Evolutionary conservation across 345 rosid genomes (phyloP), one percentile per base, ranked within the genome.

Genomic region (Microthlaspi erraticum): DNA sequence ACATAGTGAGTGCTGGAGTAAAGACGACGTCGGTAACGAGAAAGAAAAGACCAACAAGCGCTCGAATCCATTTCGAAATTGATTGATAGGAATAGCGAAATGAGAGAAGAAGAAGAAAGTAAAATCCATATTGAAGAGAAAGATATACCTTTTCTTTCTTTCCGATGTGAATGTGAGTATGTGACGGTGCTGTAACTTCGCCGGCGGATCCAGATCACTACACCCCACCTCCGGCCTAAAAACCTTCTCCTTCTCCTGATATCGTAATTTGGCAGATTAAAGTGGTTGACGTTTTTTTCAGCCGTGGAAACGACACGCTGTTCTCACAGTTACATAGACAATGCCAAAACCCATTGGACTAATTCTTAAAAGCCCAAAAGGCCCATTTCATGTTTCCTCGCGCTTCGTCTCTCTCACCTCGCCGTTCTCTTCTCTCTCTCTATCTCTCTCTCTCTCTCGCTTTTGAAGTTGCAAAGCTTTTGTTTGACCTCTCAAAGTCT

Each of bases 271-370:
- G 32, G n/a, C 52, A 46, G 19, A 65, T 6, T 52, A 52, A 38
- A 59, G 51, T 42, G 50, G 55, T 66, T 51, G 73, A n/a, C 63
- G 68, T 50, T 74, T 74, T 74, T 74, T 44, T 49, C 17, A 45
- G n/a, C 51, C 1, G 4, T 49, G 1, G 2, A 6, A 1, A 74
- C 63, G 68, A 13, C 68, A 51, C 42, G 56, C 3, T 66, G 67
- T 60, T n/a, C n/a, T n/a, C n/a, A n/a, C n/a, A n/a, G n/a, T n/a
- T n/a, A n/a, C n/a, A n/a, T n/a, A n/a, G n/a, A n/a, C n/a, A n/a
- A n/a, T n/a, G n/a, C n/a, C n/a, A n/a, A n/a, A n/a, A n/a, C n/a
- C n/a, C n/a, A n/a, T n/a, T n/a, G n/a, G n/a, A n/a, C n/a, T n/a
- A n/a, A n/a, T n/a, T n/a, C n/a, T n/a, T n/a, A n/a, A n/a, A n/a